phyloP scores from a whole-genome alignment of 139 green algal genomes.

The Micractinium conductrix region DNA sequence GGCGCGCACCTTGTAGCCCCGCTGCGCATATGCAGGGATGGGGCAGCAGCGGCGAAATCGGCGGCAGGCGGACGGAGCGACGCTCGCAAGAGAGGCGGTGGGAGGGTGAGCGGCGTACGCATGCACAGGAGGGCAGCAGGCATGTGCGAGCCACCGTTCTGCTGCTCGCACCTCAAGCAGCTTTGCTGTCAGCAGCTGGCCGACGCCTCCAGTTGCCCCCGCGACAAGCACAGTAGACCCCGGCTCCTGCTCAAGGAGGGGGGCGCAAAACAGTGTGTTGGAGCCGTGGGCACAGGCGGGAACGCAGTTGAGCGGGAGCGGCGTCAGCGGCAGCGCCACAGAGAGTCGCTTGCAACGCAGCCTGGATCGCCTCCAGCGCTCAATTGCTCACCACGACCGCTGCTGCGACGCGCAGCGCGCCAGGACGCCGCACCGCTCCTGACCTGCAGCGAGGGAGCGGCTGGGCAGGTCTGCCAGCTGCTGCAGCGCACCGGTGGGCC shows the following conservation, averaged over 20 bases:
- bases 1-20: conserved; percentile 76
- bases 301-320: neutral
- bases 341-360: neutral
- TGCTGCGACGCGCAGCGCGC: neutral
- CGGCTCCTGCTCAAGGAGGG: conserved; percentile 39
- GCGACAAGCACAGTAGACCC: conserved; percentile 72
- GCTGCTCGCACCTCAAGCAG: conserved; percentile 74
- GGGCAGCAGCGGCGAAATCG: neutral
- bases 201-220: conserved; percentile 85
- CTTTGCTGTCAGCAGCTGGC: conserved; percentile 85
- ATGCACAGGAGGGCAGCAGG: neutral
- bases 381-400: conserved; percentile 5
- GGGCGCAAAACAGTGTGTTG: neutral
- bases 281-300: neutral
- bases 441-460: neutral
- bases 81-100: too few relatives aligned
- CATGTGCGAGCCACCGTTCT: neutral
- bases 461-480: neutral
- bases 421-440: neutral
- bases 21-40: conserved; percentile 34
- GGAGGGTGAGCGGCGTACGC: too few relatives aligned
- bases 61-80: too few relatives aligned
- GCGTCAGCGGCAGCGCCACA: neutral
- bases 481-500: too few relatives aligned
- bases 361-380: neutral